Conservation (phyloP, 768 basidiomycete species). For the Dictyophora rubrovolvata region DNA sequence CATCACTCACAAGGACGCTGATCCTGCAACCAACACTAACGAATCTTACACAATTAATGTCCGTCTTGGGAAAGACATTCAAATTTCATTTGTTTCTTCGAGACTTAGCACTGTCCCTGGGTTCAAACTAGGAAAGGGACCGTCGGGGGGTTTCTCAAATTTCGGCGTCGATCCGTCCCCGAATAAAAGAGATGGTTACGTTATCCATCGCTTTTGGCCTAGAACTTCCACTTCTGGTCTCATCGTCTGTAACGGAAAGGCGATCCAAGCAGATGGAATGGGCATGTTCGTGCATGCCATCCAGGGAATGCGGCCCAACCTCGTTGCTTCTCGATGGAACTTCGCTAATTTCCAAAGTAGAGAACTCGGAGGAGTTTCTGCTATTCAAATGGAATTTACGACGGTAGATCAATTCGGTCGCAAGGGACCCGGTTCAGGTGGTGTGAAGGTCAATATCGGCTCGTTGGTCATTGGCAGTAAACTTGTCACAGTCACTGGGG, state of each 20-base stretch:
- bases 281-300: constrained; percentile 94
- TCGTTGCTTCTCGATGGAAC: constrained; percentile 91
- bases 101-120: constrained; percentile 68
- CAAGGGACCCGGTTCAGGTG: constrained; percentile 70
- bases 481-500: constrained; percentile 65
- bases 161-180: constrained; percentile 51
- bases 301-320: constrained; percentile 95
- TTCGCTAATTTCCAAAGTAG: constrained; percentile 84
- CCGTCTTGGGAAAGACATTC: constrained; percentile 69
- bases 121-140: constrained; percentile 85
- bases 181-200: constrained; percentile 69
- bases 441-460: constrained; percentile 79
- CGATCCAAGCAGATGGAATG: constrained; percentile 43
- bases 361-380: constrained; percentile 64
- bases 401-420: constrained; percentile 73
- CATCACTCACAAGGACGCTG: constrained; percentile 50
- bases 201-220: constrained; percentile 90
- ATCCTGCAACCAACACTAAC: constrained; percentile 43
- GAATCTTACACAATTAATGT: constrained; percentile 76
- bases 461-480: constrained; percentile 73
- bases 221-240: constrained; percentile 51
- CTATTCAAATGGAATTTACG: constrained; percentile 93
- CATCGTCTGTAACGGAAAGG: constrained; percentile 56
- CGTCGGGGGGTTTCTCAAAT: constrained; percentile 82
- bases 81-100: constrained; percentile 64